Evolutionary conservation across 2,329 filamentous ascomycete genomes (phyloP).

Genomic region (Bertia moriformis): DNA sequence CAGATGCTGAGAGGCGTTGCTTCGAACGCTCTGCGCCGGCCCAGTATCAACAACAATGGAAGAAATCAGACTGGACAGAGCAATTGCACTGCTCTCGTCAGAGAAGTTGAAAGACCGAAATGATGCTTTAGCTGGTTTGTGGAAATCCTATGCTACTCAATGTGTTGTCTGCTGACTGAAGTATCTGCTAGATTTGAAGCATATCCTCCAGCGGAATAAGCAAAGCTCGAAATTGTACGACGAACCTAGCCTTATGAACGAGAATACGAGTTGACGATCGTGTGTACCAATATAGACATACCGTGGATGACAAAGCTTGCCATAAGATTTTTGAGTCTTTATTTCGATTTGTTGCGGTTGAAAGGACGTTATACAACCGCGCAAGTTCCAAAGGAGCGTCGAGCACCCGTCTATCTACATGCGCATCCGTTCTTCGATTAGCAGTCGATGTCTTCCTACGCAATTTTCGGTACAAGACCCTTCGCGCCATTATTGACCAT

Average conservation of each 20-base stretch:
- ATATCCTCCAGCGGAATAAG: background rate
- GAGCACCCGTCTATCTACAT: background rate
- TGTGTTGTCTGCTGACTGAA: background rate
- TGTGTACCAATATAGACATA: background rate
- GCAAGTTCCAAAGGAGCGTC: background rate
- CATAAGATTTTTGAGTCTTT: constrained; percentile 1
- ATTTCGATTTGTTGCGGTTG: background rate
- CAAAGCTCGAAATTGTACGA: background rate
- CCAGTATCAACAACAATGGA: too few species aligned
- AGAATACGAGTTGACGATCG: background rate
- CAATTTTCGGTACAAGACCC: background rate
- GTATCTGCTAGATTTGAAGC: background rate
- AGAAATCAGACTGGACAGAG: background rate
- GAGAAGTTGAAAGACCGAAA: background rate
- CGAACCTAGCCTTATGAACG: background rate
- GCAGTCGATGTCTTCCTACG: background rate
- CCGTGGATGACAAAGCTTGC: background rate
- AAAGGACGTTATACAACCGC: background rate
- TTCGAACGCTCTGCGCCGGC: too few species aligned
- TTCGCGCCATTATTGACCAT: background rate
- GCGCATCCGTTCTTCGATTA: background rate
- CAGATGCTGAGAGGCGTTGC: too few species aligned
- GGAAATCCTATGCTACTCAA: background rate
- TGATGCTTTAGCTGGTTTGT: background rate
- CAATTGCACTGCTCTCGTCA: background rate